phyloP scores from a whole-genome alignment of 2,329 filamentous ascomycete genomes.

The Cladosporium sp. region DNA sequence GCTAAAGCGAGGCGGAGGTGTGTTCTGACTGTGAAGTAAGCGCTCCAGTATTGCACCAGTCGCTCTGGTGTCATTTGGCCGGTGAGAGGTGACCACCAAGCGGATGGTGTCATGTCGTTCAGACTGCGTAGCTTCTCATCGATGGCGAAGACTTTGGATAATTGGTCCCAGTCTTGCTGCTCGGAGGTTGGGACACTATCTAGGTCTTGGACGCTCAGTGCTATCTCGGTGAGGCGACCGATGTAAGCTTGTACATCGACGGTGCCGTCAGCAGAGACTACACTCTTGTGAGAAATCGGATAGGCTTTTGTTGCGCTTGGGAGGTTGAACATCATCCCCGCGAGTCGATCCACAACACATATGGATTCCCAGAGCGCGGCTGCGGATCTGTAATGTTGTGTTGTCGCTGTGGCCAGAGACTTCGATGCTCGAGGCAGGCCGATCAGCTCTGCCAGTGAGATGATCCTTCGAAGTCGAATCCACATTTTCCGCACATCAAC shows the following conservation, averaged over 20 bases:
- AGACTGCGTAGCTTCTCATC: conserved; percentile 31
- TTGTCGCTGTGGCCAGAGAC: neutral
- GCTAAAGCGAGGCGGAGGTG: conserved; percentile 31
- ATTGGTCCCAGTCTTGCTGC: conserved; percentile 11
- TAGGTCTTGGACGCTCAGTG: conserved; percentile 18
- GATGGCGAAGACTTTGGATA: conserved; percentile 28
- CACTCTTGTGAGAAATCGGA: conserved; percentile 7
- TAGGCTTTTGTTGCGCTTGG: conserved; percentile 16
- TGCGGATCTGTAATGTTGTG: conserved; percentile 20
- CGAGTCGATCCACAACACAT: conserved; percentile 36
- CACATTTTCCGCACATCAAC: conserved; percentile 40
- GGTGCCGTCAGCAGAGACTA: conserved; percentile 3
- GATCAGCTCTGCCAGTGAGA: conserved; percentile 42
- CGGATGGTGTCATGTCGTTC: conserved; percentile 27
- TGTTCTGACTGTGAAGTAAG: conserved; percentile 29
- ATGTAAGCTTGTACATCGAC: conserved; percentile 20
- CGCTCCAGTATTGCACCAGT: conserved; percentile 32
- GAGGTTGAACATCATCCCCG: conserved; percentile 23
- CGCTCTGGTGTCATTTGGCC: conserved; percentile 19
- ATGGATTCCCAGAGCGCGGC: conserved; percentile 38
- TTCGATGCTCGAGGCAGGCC: conserved; percentile 25
- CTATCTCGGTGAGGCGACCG: conserved; percentile 21
- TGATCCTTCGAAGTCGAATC: conserved; percentile 40
- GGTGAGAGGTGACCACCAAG: conserved; percentile 25
- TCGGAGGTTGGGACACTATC: conserved; percentile 16